Base-by-base conservation (phyloP, 2,329 filamentous ascomycete species). In the Fusarium sp. region DNA sequence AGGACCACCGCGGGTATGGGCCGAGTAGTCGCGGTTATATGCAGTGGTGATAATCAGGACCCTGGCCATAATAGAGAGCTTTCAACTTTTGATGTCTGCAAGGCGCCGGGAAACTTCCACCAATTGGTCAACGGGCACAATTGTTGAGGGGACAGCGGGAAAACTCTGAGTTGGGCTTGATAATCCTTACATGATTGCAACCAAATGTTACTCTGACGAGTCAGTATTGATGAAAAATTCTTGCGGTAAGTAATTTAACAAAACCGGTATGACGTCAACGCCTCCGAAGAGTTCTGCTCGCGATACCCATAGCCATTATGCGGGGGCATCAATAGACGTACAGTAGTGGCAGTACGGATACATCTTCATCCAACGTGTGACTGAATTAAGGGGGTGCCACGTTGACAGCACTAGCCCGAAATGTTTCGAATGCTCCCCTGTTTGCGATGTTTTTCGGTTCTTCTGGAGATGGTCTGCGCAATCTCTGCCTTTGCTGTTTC, bases 191-290 rank as follows among this genome's bases (percentile, higher is more conserved):
- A 40, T 38, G 16, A 22, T 8, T 32, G 46, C 22, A 40, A 25
- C 25, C n/a, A 47, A 38, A 18, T 27, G 24, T 20, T 62, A 20
- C 22, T 44, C 29, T 18, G 29, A 15, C 11, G 20, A 20, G 29
- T 27, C 43, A 60, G 56, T 56, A 48, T 51, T 27, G 40, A 27
- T 41, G 12, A 54, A 45, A 61, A 45, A 29, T 29, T 16, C 24
- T 27, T 41, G 40, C 40, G 16, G 43, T 16, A 32, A 30, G 46
- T 13, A 48, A 15, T 16, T 22, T 15, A 41, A 32, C 44, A 46
- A 61, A 46, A 29, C 24, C 25, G 16, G 16, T 45, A 74, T 74
- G 72, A 74, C 70, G 72, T 74, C 65, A 74, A 74, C 55, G 72
- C 60, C 72, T 73, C 67, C 51, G 29, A 51, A 66, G 32, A 58